Base-by-base conservation (phyloP, 2,329 filamentous ascomycete species). In the Nemania sp. region DNA sequence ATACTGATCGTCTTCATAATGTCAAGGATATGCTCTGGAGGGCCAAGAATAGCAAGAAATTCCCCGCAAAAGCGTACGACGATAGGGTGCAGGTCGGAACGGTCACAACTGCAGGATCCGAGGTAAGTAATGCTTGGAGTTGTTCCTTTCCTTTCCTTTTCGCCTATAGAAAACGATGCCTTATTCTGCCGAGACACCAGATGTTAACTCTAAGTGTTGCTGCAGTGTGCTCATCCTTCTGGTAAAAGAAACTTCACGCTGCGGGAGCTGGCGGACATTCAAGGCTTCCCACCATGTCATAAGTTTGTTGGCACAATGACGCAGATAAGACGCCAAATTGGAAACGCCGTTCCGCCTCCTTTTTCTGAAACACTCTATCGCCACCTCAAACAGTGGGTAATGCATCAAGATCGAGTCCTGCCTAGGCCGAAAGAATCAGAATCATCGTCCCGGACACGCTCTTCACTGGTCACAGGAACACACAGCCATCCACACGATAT, bases 331-430 rank as follows among this genome's bases (percentile, higher is more conserved):
- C 82, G 79, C 63, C 89, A 92, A 71, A 90, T 92, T 62, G 90
- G 90, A 0, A 93, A 94, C 67, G 90, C 90, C 0, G 91, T 93
- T 10, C 88, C 91, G 0, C 84, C 89, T 0, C 74, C 75, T 15
- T 80, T 83, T 0, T 84, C 84, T 1, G 72, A 74, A 34, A 72
- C 21, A 43, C 5, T 20, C 11, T 10, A 10, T 62, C 65, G 72
- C 6, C 80, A 83, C 5, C 71, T 78, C 11, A 57, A 69, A 2
- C 79, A 77, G 69, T 70, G 84, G 10, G 65, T 81, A 1, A 61
- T 50, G 0, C n/a, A 35, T 1, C 56, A 66, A 1, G 61, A 73
- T 21, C 35, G 40, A 1, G 42, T 65, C 18, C 34, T 60, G 11
- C 3, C 37, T 15, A 18, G 7, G n/a, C 12, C 6, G 11, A 42